Evolutionary conservation across 805 yeast genomes (phyloP), one percentile per base, ranked within the genome.

Genomic region (Candida berthetii): DNA sequence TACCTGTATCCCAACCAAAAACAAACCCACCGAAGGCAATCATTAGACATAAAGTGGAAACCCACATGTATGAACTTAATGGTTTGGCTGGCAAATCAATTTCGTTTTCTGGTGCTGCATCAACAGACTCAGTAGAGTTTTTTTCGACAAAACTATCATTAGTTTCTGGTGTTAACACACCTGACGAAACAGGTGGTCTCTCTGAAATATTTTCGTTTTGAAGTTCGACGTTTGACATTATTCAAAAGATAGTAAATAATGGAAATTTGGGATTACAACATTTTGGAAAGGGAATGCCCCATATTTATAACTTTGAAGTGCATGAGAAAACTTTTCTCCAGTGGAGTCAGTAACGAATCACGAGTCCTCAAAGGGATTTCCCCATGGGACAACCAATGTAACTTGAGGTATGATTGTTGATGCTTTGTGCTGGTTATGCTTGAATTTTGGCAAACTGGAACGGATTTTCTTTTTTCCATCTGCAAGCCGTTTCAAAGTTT

Each of bases 1-100:
- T 82, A 70, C 89, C 89, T 35, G 88, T 81, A 67, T 82, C 90
- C 76, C 84, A 82, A 48, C 90, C 90, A 53, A 80, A 82, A 36
- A 82, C 81, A 57, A 78, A 82, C 37, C 89, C 90, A 65, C 87
- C 88, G 48, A 82, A 82, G 27, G 87, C 85, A 48, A 82, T 76
- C 61, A 63, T 53, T n/a, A 57, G 33, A 57, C 68, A 64, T 22
- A 58, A 53, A 13, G 52, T 36, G 15, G 54, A 56, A 8, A 62
- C 60, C 10, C 61, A 48, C 10, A 57, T 24, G 39, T 58, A 58
- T 13, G 57, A 65, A 13, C 55, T 49, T 19, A 54, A 54, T 17
- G 66, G 62, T 43, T 62, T 63, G 29, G 54, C 60, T 51, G 68
- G 48, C 8, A 13, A 27, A 10, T 13, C 29, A 13, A 27, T 8